Percentiles rank a stretch among this genome's conserved stretches.
Evolutionary conservation across 75 land plant genomes (phyloP).

Genomic region (Adiantum capillusveneris): DNA sequence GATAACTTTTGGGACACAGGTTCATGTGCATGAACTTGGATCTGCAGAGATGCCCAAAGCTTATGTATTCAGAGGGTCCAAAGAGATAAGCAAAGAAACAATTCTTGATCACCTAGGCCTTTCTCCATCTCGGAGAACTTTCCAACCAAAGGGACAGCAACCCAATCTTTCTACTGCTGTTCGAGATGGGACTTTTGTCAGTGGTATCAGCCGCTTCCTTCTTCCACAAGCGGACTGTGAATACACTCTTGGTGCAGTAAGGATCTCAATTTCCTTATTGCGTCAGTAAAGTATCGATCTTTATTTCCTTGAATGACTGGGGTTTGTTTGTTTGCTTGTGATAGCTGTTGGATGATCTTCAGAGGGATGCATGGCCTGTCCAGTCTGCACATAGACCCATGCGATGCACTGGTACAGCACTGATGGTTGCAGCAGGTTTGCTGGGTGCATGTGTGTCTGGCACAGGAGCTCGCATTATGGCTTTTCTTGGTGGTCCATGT

Average conservation of each 20-base stretch:
- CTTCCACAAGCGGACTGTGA: constrained; percentile 88
- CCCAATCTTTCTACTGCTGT: constrained; percentile 2
- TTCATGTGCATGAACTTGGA: constrained; percentile 92
- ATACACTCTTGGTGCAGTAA: constrained; percentile 68
- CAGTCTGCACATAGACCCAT: constrained; percentile 54
- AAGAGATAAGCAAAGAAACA: constrained; percentile 84
- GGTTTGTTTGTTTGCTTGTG: neutral
- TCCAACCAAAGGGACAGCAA: constrained; percentile 3
- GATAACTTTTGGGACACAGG: constrained; percentile 90
- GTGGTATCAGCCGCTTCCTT: constrained; percentile 59
- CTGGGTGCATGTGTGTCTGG: constrained; percentile 92
- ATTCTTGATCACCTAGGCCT: constrained; percentile 92
- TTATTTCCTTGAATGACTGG: too few relatives aligned
- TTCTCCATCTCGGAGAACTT: constrained; percentile 2
- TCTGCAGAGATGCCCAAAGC: constrained; percentile 75
- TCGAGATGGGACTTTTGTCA: constrained; percentile 18
- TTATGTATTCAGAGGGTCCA: constrained; percentile 80
- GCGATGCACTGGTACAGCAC: constrained; percentile 90
- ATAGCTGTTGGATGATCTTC: constrained; percentile 85
- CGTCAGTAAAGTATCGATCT: too few relatives aligned
- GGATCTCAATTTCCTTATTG: constrained; percentile 6
- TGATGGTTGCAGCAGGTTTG: constrained; percentile 84
- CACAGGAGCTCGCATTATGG: constrained; percentile 90
- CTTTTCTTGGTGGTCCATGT: constrained; percentile 97
- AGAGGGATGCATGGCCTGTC: constrained; percentile 92